Conservation (phyloP, 176 grass and related monocot species). For the barley (Hordeum vulgare) region MorexV3_pseudomolecules_assembly NC_058518.1:40361473-40361972, state of each 20-base stretch:
- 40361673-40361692: slow-evolving; percentile 81
- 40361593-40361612: slow-evolving; percentile 65
- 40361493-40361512: slow-evolving; percentile 52
- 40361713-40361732: slow-evolving; percentile 71
- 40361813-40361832: slow-evolving; percentile 45
- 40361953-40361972: not conserved
- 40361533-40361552: slow-evolving; percentile 48
- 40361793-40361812: slow-evolving; percentile 58
- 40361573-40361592: slow-evolving; percentile 64
- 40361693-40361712: slow-evolving; percentile 76
- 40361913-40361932: too few relatives aligned
- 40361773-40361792: slow-evolving; percentile 83
- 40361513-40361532: slow-evolving; percentile 63
- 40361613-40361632: slow-evolving; percentile 34
- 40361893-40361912: not conserved
- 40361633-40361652: slow-evolving; percentile 29
- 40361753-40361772: slow-evolving; percentile 94
- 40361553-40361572: slow-evolving; percentile 79
- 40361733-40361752: slow-evolving; percentile 43
- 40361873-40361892: not conserved
- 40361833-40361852: not conserved
- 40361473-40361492: slow-evolving; percentile 44
- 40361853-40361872: not conserved
- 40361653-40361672: slow-evolving; percentile 46
- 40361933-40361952: not conserved